Base-by-base conservation (phyloP, 2,329 filamentous ascomycete species). In the Rosellinia necatrix region DNA sequence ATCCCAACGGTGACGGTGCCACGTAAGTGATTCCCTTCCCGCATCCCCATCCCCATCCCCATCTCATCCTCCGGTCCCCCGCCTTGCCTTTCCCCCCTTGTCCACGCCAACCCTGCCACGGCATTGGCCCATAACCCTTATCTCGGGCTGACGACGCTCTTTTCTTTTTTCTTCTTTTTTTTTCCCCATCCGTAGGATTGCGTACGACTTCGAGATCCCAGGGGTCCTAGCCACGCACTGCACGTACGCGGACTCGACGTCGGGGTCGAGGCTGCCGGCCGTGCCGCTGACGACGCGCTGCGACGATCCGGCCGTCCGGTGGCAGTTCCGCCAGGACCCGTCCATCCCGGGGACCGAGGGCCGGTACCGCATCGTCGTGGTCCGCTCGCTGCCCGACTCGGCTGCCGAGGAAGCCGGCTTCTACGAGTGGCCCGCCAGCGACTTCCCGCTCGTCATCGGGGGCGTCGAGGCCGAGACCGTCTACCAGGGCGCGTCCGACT, bases 321-420 rank as follows among this genome's bases (percentile, higher is more conserved):
- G 66, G 66, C 49, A 68, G 38, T 68, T 69, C 61, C 57, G 38
- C 21, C 63, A 68, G 50, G 64, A 68, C 61, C 66, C 67, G 1
- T 60, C 64, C 13, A 47, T 15, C 10, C 66, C 65, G 1, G 66
- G 65, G 4, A 17, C 27, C 21, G 51, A 61, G 42, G 67, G 67
- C 10, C 46, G 13, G 2, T 69, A 67, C 52, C 64, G 64, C 32
- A 49, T 69, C 24, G 60, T 68, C 40, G 19, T 68, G 21, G 60
- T 61, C 37, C 64, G 66, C 52, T 49, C 58, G 19, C 59, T 61
- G 44, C n/a, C n/a, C n/a, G 43, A 47, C 34, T 44, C 37, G 10
- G 49, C 40, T 10, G 48, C 25, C 46, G 29, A 24, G 15, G 42
- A 48, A 10, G 58, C 51, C 8, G 65, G 66, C 10, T 69, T 41